Evolutionary conservation across 768 basidiomycete species (phyloP).

Genomic region (Russula olivacea): DNA sequence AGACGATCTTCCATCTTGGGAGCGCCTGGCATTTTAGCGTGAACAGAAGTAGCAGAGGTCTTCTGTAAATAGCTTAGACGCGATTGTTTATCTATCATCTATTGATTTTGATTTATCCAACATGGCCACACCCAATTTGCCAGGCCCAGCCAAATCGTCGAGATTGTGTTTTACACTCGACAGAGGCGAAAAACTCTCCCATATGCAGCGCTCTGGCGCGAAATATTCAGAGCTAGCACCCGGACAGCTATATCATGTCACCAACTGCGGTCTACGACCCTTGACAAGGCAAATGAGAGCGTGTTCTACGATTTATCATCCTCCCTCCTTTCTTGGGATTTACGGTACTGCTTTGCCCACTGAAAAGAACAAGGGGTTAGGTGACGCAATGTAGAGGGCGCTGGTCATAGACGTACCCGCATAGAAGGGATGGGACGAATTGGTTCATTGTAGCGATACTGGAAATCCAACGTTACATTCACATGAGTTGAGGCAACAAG

Average conservation of each 20-base stretch:
- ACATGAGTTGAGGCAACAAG: neutral
- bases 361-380: neutral
- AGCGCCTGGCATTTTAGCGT: neutral
- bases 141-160: neutral
- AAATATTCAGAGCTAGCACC: neutral
- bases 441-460: conserved; percentile 24
- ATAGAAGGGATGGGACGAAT: conserved; percentile 24
- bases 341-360: conserved; percentile 25
- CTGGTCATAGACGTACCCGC: conserved; percentile 19
- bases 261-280: neutral
- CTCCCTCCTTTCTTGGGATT: conserved; percentile 11
- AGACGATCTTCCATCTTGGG: neutral
- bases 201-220: neutral
- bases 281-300: neutral
- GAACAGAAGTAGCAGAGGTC: neutral
- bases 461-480: neutral
- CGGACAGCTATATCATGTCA: neutral
- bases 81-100: conserved; percentile 4
- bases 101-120: neutral
- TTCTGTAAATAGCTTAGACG: neutral
- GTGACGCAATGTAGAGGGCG: neutral
- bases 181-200: neutral
- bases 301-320: conserved; percentile 18
- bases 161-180: neutral
- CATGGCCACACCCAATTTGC: neutral